Evolutionary conservation across 1,284 basidiomycete species (phyloP), one percentile per base, ranked within the genome.

Genomic region (Phaffia rhodozyma): DNA sequence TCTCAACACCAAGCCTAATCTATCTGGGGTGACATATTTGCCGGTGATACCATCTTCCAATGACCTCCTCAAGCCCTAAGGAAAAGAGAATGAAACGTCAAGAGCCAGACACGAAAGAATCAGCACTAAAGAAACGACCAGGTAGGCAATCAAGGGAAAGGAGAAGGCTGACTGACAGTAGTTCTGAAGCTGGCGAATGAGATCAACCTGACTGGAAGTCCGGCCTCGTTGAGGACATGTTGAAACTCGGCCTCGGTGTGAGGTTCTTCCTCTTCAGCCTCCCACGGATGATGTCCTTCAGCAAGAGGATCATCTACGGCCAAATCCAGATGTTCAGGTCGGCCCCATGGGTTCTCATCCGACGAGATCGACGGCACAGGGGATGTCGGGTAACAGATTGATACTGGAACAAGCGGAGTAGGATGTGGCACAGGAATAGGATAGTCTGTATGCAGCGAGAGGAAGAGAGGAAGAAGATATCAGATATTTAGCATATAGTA

Each of bases 331-430:
- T 25, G 54, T 43, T 43, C 38, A 7, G 38, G 38, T 16, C 38
- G 38, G 38, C 38, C 38, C 38, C 38, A 43, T 43, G 38, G 38
- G 13, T 43, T 43, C 38, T 43, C 38, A 21, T 51, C 49, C 30
- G 61, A 62, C 21, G 55, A 38, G n/a, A 27, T 51, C 30, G 34
- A 25, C 21, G 47, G 27, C 50, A 27, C 27, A 7, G 52, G 52
- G 30, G 60, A 61, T 2, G 64, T 55, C 20, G 63, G 63, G 59
- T 61, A 65, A 50, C 58, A 65, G 43, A 65, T 59, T 20, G 58
- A 51, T 38, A 65, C 54, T 13, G 63, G 63, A 5, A 49, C 30
- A 38, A 56, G 43, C 21, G 58, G 49, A 9, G 63, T 56, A 2
- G 63, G 63, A 9, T 60, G 53, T 25, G 52, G 18, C 32, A 48